phyloP scores from a whole-genome alignment of 1,284 basidiomycete species.

The Mrakiaceae sp. region DNA sequence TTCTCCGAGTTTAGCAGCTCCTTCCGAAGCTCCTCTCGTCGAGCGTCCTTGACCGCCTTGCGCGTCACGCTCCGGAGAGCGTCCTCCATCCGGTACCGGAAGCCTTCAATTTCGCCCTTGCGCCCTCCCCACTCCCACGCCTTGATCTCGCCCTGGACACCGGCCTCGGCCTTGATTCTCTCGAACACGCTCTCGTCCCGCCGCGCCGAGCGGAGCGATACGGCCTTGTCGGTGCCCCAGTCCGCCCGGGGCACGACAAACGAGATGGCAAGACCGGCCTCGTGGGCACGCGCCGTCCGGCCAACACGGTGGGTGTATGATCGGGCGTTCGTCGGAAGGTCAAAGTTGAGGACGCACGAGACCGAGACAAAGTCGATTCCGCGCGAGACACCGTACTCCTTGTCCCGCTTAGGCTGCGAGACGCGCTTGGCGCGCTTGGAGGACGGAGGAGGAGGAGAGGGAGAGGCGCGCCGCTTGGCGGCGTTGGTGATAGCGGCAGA shows the following conservation, averaged over 20 bases:
- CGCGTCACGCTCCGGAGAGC: constrained; percentile 80
- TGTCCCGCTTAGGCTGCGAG: constrained; percentile 36
- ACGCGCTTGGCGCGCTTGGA: constrained; percentile 20
- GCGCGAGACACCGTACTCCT: constrained; percentile 87
- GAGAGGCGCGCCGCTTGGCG: constrained; percentile 34
- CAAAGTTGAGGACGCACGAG: constrained; percentile 96
- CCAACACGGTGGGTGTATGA: constrained; percentile 95
- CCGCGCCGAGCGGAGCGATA: constrained; percentile 48
- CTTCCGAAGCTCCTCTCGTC: constrained; percentile 84
- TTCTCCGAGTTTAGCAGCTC: constrained; percentile 94
- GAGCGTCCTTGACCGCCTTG: constrained; percentile 75
- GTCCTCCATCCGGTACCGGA: constrained; percentile 96
- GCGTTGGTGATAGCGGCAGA: constrained; percentile 29
- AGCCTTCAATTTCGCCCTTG: constrained; percentile 76
- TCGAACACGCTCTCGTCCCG: constrained; percentile 67
- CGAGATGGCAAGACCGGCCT: constrained; percentile 82
- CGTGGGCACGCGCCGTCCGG: constrained; percentile 87
- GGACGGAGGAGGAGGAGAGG: constrained; percentile 16
- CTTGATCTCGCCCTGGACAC: constrained; percentile 61
- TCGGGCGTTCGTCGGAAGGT: constrained; percentile 77
- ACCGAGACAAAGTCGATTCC: constrained; percentile 97
- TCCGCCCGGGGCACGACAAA: constrained; percentile 69
- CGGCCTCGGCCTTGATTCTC: constrained; percentile 58
- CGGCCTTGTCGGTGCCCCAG: constrained; percentile 59
- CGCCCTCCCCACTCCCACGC: constrained; percentile 90